Conservation (phyloP, 345 rosid species). For the Hirschfeldia incana region DNA sequence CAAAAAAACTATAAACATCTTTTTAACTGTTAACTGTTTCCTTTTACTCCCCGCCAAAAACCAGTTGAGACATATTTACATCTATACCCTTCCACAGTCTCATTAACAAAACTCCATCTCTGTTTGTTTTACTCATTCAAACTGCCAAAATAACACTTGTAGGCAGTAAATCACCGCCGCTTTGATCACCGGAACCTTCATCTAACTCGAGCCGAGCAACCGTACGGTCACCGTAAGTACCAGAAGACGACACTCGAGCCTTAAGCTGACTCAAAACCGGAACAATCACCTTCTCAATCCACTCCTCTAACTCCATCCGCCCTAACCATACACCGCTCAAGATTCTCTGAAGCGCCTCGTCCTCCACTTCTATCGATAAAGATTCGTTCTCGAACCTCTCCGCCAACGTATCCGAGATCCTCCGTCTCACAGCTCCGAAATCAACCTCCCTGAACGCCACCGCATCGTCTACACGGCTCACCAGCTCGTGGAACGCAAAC, state of each 20-base stretch:
- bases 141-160: conserved; percentile 31
- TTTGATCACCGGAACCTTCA: conserved; percentile 25
- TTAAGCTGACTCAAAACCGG: conserved; percentile 69
- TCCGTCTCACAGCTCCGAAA: conserved; percentile 54
- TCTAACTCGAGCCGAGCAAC: conserved; percentile 40
- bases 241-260: conserved; percentile 34
- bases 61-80: conserved; percentile 43
- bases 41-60: conserved; percentile 37
- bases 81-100: conserved; percentile 26
- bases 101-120: conserved; percentile 13
- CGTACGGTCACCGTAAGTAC: conserved; percentile 32
- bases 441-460: conserved; percentile 72
- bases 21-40: conserved; percentile 24
- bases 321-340: conserved; percentile 72
- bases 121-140: conserved; percentile 16
- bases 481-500: conserved; percentile 50
- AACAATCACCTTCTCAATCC: conserved; percentile 64
- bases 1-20: conserved; percentile 27
- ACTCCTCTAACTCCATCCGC: conserved; percentile 65
- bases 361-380: conserved; percentile 52
- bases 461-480: conserved; percentile 57
- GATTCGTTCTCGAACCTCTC: conserved; percentile 48
- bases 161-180: conserved; percentile 29
- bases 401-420: conserved; percentile 45
- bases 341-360: conserved; percentile 78